Percentiles rank a stretch among this genome's conserved stretches.
Evolutionary conservation across 306 rosid species (phyloP).

Genomic region (Luffa aegyptiaca): DNA sequence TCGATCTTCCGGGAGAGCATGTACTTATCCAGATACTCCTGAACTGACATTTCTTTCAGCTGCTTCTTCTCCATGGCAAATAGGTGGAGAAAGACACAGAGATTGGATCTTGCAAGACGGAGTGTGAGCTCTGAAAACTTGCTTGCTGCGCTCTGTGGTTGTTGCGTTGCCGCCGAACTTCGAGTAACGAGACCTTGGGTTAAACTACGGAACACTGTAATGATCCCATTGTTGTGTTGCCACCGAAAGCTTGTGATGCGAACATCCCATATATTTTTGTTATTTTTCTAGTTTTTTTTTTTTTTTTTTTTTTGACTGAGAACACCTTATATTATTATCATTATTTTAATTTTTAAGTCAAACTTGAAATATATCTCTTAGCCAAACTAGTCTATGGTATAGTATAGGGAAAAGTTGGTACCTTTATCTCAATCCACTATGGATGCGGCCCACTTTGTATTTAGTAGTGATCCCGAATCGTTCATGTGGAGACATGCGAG

Average conservation of each 20-base stretch:
- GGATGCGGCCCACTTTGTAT: no score
- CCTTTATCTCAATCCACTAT: no score
- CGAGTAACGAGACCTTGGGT: background rate
- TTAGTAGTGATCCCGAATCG: no score
- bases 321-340: no score
- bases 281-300: no score
- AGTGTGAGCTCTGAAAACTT: background rate
- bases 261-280: no score
- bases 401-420: no score
- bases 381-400: no score
- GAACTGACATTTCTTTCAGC: conserved; percentile 61
- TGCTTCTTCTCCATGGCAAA: conserved; percentile 9
- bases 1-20: conserved; percentile 84
- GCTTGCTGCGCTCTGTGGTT: background rate
- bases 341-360: no score
- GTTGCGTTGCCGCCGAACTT: background rate
- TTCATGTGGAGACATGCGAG: no score
- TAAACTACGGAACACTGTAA: background rate
- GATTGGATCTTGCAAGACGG: background rate
- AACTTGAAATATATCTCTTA: no score
- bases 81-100: background rate
- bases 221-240: background rate
- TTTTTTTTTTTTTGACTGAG: no score
- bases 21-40: conserved; percentile 75
- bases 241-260: background rate